A percentile compares a stretch with the other conserved stretches of the same genome.
Evolutionary conservation across 1,284 basidiomycete genomes (phyloP).

Genomic region (Prillingera fragicola): DNA sequence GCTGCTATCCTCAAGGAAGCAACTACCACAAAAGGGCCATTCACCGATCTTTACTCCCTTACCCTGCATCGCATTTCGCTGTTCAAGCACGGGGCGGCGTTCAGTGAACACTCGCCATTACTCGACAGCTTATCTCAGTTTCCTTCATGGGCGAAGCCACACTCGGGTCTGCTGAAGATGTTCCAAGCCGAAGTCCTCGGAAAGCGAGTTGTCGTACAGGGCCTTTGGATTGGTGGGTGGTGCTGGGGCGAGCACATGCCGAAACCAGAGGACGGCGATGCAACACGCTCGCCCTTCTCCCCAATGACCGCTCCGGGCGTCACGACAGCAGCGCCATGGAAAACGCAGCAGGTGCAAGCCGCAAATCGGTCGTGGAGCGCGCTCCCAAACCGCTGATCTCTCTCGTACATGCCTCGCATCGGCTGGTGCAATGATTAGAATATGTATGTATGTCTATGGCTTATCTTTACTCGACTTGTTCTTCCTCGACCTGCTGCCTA

Average conservation of each 20-base stretch:
- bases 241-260: slow-evolving; percentile 34
- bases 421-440: neutral
- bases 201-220: slow-evolving; percentile 95
- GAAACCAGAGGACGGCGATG: neutral
- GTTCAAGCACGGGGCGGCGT: slow-evolving; percentile 73
- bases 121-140: slow-evolving; percentile 81
- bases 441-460: neutral
- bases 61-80: slow-evolving; percentile 71
- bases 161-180: slow-evolving; percentile 89
- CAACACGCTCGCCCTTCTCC: neutral
- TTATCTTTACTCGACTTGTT: neutral
- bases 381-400: neutral
- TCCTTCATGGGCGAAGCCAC: slow-evolving; percentile 81
- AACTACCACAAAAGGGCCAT: slow-evolving; percentile 6
- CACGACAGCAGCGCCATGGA: slow-evolving; percentile 7
- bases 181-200: slow-evolving; percentile 92
- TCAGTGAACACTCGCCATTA: slow-evolving; percentile 88
- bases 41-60: slow-evolving; percentile 68
- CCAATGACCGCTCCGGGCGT: neutral
- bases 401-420: neutral
- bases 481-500: neutral
- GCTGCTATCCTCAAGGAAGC: slow-evolving; percentile 28
- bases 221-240: slow-evolving; percentile 75
- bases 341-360: neutral
- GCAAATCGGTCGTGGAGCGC: no score